Evolutionary conservation across 345 rosid genomes (phyloP).

Genomic region (Lepidium sativum): DNA sequence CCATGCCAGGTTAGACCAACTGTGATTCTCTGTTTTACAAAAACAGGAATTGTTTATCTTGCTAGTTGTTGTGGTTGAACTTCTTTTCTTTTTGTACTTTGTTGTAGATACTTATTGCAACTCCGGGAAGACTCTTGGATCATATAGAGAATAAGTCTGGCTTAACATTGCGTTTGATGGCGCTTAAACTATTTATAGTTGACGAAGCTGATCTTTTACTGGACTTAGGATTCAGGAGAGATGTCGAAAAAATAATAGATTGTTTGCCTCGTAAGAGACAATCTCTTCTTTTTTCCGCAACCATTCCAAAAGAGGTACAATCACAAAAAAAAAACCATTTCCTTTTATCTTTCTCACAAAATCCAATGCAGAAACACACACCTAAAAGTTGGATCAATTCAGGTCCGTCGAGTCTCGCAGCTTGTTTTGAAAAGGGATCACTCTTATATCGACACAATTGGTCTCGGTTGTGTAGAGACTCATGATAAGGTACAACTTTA

Average conservation of each 20-base stretch:
- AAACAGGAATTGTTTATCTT: not conserved
- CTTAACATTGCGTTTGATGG: conserved; percentile 75
- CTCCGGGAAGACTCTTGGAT: conserved; percentile 94
- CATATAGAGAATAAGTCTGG: conserved; percentile 85
- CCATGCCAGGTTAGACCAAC: conserved; percentile 71
- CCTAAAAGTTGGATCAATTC: not conserved
- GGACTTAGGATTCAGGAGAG: conserved; percentile 93
- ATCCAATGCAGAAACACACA: not conserved
- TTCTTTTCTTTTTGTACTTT: conserved; percentile 3
- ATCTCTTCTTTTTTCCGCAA: conserved; percentile 79
- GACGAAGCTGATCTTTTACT: conserved; percentile 96
- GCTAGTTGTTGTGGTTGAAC: not conserved
- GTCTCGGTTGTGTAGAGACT: conserved; percentile 70
- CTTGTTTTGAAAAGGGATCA: conserved; percentile 87
- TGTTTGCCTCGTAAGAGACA: conserved; percentile 86
- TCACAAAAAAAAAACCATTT: not conserved
- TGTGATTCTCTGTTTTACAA: not conserved
- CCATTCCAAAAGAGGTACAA: conserved; percentile 84
- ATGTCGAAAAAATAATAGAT: conserved; percentile 81
- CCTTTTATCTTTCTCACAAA: not conserved
- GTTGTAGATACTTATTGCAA: conserved; percentile 77
- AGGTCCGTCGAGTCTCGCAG: conserved; percentile 94
- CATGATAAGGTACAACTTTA: conserved; percentile 50
- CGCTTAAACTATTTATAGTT: conserved; percentile 75
- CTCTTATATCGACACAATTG: conserved; percentile 65